Evolutionary conservation across 2,329 filamentous ascomycete species (phyloP), one percentile per base, ranked within the genome.

Genomic region (Periconia macrospinosa): DNA sequence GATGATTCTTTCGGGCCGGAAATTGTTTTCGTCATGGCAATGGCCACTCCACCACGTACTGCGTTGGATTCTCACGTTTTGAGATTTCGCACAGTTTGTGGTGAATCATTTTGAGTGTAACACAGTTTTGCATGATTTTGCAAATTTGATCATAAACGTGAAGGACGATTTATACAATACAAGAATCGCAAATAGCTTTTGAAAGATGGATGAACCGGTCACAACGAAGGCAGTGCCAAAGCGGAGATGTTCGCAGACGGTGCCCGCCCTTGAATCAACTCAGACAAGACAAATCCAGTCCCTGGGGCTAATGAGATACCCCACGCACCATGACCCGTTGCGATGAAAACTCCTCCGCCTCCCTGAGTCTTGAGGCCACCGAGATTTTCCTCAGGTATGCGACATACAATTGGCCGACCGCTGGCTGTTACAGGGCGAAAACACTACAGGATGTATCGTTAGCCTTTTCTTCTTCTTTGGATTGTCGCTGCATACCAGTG

Each of bases 321-420:
- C 89, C 89, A 92, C 0, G 89, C 86, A 0, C 89, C 89, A 76
- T 92, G 89, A 0, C 90, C 89, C 3, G 86, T 79, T 1, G 86
- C 85, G 37, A 92, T 70, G 67, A 84, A 92, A 0, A 93, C 86
- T 3, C 89, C 88, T 1, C 87, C 65, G 17, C 66, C 70, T 23
- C 64, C 65, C 57, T 59, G 70, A 20, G 78, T 84, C 53, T 64
- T 73, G 7, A 81, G 65, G 0, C 76, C 74, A 13, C 63, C 65
- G 2, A 91, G 77, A 42, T 79, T 76, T 13, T 73, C 67, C 58
- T 89, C 84, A 1, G 77, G 72, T 23, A 91, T 72, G 33, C 82
- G 76, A 2, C 79, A 75, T 10, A 92, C 65, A 23, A 91, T 82
- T 0, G 90, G 89, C 23, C 77, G 78, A 0, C 88, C 89, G 47